phyloP scores from a whole-genome alignment of 2,329 filamentous ascomycete species.

The Ceratocystis variospora region DNA sequence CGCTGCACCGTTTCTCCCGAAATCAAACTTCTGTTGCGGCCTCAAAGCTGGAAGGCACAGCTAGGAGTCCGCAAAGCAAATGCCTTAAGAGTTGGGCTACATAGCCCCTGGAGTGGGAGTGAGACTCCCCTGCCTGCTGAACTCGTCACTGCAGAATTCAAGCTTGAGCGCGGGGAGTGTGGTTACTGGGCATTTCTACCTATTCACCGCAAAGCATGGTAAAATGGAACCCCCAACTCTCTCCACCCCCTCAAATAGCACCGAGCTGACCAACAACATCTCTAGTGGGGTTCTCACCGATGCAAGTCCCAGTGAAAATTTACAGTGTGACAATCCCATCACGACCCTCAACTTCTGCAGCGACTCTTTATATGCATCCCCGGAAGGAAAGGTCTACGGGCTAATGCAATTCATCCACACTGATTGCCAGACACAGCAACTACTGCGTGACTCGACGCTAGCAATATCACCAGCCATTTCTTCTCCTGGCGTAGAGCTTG shows the following conservation, averaged over 20 bases:
- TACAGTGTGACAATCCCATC: not conserved
- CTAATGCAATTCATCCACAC: constrained; percentile 11
- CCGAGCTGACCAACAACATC: not conserved
- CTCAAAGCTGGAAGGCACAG: constrained; percentile 13
- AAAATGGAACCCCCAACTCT: not conserved
- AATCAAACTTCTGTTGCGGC: not conserved
- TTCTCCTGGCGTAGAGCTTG: constrained; percentile 13
- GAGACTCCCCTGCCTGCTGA: constrained; percentile 9
- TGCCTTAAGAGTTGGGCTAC: constrained; percentile 4
- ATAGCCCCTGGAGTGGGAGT: constrained; percentile 10
- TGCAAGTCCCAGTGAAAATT: not conserved
- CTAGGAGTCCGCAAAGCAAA: constrained; percentile 11
- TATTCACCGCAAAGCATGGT: constrained; percentile 15
- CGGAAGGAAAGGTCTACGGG: constrained; percentile 7
- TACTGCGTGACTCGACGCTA: not conserved
- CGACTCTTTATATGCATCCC: constrained; percentile 10
- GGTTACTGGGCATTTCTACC: constrained; percentile 17
- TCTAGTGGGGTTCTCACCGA: constrained; percentile 11
- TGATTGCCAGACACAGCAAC: constrained; percentile 12
- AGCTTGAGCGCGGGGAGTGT: constrained; percentile 10
- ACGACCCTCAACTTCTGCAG: constrained; percentile 13
- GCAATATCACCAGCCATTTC: not conserved
- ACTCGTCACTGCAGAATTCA: not conserved
- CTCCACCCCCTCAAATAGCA: not conserved
- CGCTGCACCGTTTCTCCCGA: not conserved